phyloP scores from a whole-genome alignment of 306 rosid species.

The Purshia tridentata region DNA sequence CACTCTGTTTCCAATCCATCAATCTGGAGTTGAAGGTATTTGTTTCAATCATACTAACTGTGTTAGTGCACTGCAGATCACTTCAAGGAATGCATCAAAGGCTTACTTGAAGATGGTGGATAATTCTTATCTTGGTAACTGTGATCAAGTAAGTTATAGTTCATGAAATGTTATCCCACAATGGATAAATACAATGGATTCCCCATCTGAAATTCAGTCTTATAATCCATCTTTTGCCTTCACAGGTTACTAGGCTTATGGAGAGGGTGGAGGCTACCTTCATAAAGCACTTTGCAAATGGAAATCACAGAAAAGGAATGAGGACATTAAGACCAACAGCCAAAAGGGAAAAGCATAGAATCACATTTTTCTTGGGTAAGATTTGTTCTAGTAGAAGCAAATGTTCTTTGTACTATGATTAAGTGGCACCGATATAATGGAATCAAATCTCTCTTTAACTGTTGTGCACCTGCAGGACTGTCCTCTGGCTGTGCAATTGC shows the following conservation, averaged over 20 bases:
- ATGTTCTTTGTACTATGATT: background rate
- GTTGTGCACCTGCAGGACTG: slow-evolving; percentile 36
- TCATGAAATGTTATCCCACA: background rate
- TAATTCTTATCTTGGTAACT: slow-evolving; percentile 51
- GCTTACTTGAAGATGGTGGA: slow-evolving; percentile 70
- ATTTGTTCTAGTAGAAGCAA: slow-evolving; percentile 3
- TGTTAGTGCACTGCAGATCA: slow-evolving; percentile 36
- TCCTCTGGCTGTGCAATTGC: slow-evolving; percentile 53
- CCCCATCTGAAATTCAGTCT: background rate
- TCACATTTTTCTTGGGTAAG: slow-evolving; percentile 49
- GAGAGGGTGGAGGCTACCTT: slow-evolving; percentile 65
- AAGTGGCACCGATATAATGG: background rate
- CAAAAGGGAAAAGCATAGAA: slow-evolving; percentile 52
- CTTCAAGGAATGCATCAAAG: slow-evolving; percentile 56
- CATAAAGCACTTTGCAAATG: slow-evolving; percentile 57
- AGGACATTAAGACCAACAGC: slow-evolving; percentile 46
- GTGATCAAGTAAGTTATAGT: slow-evolving; percentile 48
- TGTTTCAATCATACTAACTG: slow-evolving; percentile 4
- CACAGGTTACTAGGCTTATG: slow-evolving; percentile 55
- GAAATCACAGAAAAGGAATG: slow-evolving; percentile 50
- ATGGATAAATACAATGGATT: background rate
- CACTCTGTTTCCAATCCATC: slow-evolving; percentile 12
- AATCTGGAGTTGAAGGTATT: slow-evolving; percentile 3
- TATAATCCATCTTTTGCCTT: slow-evolving; percentile 20
- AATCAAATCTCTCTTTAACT: background rate